These are phyloP conservation scores for Aspergillus campestris DNA, from an alignment of 495 filamentous ascomycete genomes.

Conservation along the genomic window DNA sequence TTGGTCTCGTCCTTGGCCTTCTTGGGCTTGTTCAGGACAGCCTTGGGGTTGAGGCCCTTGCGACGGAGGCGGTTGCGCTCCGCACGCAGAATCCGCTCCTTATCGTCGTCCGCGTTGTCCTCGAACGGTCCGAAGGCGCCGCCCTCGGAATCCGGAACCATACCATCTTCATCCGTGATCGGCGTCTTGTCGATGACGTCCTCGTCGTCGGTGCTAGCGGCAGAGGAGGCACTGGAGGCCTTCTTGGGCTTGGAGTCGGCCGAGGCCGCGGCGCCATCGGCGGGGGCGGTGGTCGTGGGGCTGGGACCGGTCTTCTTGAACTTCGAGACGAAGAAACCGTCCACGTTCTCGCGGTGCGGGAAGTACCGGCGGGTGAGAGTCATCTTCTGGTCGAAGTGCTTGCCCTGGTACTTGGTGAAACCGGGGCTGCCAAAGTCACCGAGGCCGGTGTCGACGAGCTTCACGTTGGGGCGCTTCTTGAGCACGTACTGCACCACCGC, in stretches of 20 bases:
- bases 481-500: constrained; percentile 89
- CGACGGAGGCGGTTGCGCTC: constrained; percentile 48
- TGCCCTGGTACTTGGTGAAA: constrained; percentile 79
- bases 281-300: constrained; percentile 42
- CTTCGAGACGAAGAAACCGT: constrained; percentile 97
- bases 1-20: constrained; percentile 16
- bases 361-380: constrained; percentile 84
- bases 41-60: constrained; percentile 61
- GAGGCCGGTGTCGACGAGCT: constrained; percentile 84
- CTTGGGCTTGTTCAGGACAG: constrained; percentile 38
- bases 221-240: constrained; percentile 12
- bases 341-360: constrained; percentile 91
- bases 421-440: constrained; percentile 83
- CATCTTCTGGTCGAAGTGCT: constrained; percentile 79
- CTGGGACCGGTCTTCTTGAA: constrained; percentile 85
- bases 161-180: constrained; percentile 34
- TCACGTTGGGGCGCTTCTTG: constrained; percentile 83
- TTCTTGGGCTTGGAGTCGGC: constrained; percentile 9
- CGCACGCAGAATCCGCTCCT: constrained; percentile 50
- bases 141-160: constrained; percentile 21
- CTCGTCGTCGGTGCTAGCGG: constrained; percentile 18
- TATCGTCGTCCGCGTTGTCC: constrained; percentile 51
- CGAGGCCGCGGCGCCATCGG: constrained; percentile 14
- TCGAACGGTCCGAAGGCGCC: constrained; percentile 58
- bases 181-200: constrained; percentile 39